phyloP scores from a whole-genome alignment of 1,284 basidiomycete genomes.

The Bothia castanella region DNA sequence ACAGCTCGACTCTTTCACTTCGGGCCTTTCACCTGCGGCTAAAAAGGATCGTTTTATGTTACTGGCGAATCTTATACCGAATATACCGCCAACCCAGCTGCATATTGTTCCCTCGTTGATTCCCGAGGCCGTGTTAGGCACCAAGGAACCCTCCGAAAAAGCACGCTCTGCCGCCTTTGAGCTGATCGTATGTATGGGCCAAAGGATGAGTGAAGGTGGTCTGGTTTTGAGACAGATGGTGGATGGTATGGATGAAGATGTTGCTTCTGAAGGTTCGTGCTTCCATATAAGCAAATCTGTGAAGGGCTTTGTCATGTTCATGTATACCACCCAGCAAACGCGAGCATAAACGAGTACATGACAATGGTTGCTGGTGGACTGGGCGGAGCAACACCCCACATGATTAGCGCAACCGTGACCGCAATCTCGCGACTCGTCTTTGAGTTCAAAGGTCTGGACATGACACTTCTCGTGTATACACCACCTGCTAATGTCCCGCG shows the following conservation, averaged over 20 bases:
- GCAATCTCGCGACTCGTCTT: constrained; percentile 92
- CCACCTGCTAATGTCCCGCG: constrained; percentile 1
- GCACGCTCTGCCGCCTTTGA: constrained; percentile 89
- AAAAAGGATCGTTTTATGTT: constrained; percentile 91
- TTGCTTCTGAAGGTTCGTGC: constrained; percentile 51
- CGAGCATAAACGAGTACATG: constrained; percentile 88
- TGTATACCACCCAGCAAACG: constrained; percentile 50
- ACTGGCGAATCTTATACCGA: constrained; percentile 68
- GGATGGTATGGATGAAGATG: constrained; percentile 78
- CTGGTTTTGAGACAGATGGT: constrained; percentile 74
- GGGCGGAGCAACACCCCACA: constrained; percentile 91
- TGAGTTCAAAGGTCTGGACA: constrained; percentile 81
- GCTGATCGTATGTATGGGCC: constrained; percentile 86
- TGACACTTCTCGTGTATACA: neutral
- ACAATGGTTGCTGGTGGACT: constrained; percentile 97
- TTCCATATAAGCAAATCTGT: neutral
- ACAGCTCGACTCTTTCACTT: constrained; percentile 59
- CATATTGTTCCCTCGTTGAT: constrained; percentile 88
- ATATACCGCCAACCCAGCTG: constrained; percentile 68
- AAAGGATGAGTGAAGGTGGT: constrained; percentile 89
- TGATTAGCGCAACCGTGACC: constrained; percentile 97
- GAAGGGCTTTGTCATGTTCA: constrained; percentile 4
- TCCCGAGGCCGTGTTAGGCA: constrained; percentile 95
- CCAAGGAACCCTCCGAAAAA: constrained; percentile 96
- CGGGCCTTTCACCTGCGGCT: constrained; percentile 76